Evolutionary conservation across 2,329 filamentous ascomycete species (phyloP).

Genomic region (Allantophomopsis lycopodina): DNA sequence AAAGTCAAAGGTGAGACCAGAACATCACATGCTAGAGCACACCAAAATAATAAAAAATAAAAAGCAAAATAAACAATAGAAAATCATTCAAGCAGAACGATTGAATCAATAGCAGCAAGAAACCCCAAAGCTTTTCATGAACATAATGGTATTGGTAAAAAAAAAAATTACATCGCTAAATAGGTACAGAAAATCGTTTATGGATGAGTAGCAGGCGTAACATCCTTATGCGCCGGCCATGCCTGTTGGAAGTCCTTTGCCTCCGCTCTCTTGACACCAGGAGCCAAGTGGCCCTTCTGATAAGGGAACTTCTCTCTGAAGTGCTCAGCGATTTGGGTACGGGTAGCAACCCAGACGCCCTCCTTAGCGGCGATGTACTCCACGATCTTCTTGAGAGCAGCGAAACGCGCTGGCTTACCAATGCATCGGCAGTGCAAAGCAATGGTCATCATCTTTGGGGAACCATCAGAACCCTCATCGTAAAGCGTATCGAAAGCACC

Average conservation of each 20-base stretch:
- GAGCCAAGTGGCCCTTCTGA: conserved; percentile 18
- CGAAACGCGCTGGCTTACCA: conserved; percentile 32
- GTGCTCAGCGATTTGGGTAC: conserved; percentile 33
- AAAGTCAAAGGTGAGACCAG: no score
- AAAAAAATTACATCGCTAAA: no score
- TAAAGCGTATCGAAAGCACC: conserved; percentile 38
- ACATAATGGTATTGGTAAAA: no score
- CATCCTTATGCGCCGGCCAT: conserved; percentile 11
- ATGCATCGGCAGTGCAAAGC: conserved; percentile 35
- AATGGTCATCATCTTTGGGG: conserved; percentile 39
- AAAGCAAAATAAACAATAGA: no score
- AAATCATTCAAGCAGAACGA: no score
- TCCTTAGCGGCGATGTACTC: conserved; percentile 30
- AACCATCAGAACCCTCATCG: conserved; percentile 16
- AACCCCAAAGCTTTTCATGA: no score
- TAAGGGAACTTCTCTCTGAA: conserved; percentile 34
- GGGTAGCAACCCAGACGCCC: conserved; percentile 37
- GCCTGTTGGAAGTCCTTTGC: conserved; percentile 7
- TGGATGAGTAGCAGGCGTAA: no score
- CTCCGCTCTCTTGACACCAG: conserved; percentile 11
- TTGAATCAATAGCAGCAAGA: no score
- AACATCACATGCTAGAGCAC: no score
- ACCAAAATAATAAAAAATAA: no score
- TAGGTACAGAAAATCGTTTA: no score
- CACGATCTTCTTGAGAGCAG: conserved; percentile 34